Percentiles rank a stretch among this genome's conserved stretches.
phyloP scores from a whole-genome alignment of 371 early-diverging fungal species.

The Ordospora colligata region DNA sequence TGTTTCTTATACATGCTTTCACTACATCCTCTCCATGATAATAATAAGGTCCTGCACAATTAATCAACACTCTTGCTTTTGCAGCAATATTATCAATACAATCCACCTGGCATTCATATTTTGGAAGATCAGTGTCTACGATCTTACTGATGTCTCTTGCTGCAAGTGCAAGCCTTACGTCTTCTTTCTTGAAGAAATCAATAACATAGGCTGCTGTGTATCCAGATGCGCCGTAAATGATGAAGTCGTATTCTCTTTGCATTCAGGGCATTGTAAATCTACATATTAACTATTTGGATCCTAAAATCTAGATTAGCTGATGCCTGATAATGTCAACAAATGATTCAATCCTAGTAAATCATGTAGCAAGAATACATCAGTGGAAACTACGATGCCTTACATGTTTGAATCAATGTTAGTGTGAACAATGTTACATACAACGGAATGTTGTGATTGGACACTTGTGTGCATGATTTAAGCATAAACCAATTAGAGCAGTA shows the following conservation, averaged over 20 bases:
- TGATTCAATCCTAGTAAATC: no score
- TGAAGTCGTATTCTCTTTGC: conserved; percentile 63
- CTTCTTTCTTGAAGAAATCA: conserved; percentile 64
- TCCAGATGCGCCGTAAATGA: conserved; percentile 75
- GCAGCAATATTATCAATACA: conserved; percentile 64
- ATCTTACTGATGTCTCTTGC: conserved; percentile 66
- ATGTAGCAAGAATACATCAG: no score
- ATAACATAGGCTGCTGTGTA: conserved; percentile 70
- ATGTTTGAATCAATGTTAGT: neutral
- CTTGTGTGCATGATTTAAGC: neutral
- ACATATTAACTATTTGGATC: no score
- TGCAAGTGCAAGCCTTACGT: conserved; percentile 65
- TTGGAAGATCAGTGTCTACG: conserved; percentile 56
- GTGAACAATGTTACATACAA: neutral
- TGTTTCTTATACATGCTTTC: conserved; percentile 68
- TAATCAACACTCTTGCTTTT: conserved; percentile 68
- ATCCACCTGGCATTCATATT: conserved; percentile 65
- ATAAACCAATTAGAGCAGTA: neutral
- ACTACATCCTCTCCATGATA: conserved; percentile 71
- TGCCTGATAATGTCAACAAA: no score
- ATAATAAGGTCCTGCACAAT: conserved; percentile 74
- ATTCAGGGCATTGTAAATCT: neutral
- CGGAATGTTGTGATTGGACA: neutral
- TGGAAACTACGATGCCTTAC: neutral
- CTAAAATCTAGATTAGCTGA: no score